Evolutionary conservation across 306 rosid species (phyloP).

Genomic region (Vigna trinervia): DNA sequence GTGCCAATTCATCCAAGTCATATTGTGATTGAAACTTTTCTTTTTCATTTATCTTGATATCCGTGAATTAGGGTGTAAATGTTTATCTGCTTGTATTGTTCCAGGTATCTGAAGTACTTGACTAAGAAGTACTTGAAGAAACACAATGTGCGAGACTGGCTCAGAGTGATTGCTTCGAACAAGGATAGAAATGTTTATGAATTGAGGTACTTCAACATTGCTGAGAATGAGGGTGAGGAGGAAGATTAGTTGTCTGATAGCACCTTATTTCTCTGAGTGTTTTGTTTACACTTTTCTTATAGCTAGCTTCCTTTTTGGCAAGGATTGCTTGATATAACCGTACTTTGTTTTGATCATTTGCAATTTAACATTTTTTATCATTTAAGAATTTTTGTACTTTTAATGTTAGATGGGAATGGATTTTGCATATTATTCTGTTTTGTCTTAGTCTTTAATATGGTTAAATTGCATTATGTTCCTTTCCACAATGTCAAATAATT

Average conservation of each 20-base stretch:
- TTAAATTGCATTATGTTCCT: background rate
- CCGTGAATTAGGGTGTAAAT: background rate
- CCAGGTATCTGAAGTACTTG: constrained; percentile 57
- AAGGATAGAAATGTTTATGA: constrained; percentile 57
- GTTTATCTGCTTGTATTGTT: background rate
- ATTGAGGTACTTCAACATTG: constrained; percentile 63
- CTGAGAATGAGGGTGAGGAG: constrained; percentile 59
- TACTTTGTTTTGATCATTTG: constrained; percentile 30
- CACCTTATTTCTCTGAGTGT: constrained; percentile 2
- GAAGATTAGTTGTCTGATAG: constrained; percentile 49
- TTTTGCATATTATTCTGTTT: background rate
- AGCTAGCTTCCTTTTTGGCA: constrained; percentile 40
- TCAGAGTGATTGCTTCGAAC: constrained; percentile 59
- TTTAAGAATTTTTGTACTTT: constrained; percentile 9
- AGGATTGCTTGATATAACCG: constrained; percentile 37
- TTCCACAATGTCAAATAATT: background rate
- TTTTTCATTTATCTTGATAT: background rate
- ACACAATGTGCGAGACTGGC: constrained; percentile 64
- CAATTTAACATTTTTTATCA: constrained; percentile 37
- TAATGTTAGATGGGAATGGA: constrained; percentile 29
- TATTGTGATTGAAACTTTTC: background rate
- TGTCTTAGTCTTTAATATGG: background rate
- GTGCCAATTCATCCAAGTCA: background rate
- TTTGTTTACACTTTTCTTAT: constrained; percentile 28
- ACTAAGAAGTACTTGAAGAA: constrained; percentile 63